A percentile compares a stretch with the other conserved stretches of the same genome.
Conservation (phyloP, 306 rosid genomes). For the Dryas octopetala region DNA sequence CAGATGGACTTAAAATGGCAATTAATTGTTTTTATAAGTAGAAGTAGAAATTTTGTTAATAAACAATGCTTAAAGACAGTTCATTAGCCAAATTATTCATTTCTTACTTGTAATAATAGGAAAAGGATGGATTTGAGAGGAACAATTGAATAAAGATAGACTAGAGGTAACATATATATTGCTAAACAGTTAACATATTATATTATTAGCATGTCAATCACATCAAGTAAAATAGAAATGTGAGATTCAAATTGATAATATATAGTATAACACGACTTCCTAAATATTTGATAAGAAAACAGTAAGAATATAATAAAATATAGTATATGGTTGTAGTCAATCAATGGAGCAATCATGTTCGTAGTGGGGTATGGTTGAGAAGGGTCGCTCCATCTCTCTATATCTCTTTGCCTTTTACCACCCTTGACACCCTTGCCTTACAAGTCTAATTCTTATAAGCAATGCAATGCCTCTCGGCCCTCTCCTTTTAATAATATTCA, state of each 20-base stretch:
- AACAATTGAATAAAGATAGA: neutral
- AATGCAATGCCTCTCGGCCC: neutral
- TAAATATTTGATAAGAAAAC: too few relatives aligned
- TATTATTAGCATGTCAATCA: too few relatives aligned
- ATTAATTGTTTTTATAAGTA: too few relatives aligned
- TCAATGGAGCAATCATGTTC: constrained; percentile 60
- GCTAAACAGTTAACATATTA: too few relatives aligned
- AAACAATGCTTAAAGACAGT: neutral
- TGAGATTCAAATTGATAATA: too few relatives aligned
- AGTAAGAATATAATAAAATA: neutral
- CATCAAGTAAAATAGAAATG: too few relatives aligned
- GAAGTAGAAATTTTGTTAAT: too few relatives aligned
- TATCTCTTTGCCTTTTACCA: constrained; percentile 24
- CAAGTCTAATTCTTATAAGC: constrained; percentile 3
- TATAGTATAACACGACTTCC: too few relatives aligned
- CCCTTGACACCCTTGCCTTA: constrained; percentile 13
- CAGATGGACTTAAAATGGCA: too few relatives aligned
- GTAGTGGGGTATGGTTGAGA: constrained; percentile 37
- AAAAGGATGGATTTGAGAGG: neutral
- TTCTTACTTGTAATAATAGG: neutral
- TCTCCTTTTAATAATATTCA: constrained; percentile 27
- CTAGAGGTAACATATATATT: neutral
- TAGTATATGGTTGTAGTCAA: constrained; percentile 36
- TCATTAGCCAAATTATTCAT: neutral
- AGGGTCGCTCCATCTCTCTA: constrained; percentile 27